Conservation (phyloP, 2,329 filamentous ascomycete genomes). For the Pyricularia pennisetigena region DNA sequence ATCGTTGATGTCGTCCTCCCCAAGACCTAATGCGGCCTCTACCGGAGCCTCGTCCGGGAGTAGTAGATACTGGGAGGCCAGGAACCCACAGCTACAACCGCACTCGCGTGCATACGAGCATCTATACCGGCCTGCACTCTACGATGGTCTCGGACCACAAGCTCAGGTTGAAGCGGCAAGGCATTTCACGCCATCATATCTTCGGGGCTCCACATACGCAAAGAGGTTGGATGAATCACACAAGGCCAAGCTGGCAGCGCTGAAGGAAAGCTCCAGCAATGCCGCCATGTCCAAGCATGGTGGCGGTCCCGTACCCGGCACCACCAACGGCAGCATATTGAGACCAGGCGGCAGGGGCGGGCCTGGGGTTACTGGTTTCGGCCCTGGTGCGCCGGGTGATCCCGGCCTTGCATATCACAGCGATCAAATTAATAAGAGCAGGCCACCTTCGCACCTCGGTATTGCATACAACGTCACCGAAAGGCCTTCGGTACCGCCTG, state of each 20-base stretch:
- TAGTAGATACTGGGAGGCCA: slow-evolving; percentile 4
- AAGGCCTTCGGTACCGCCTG: slow-evolving; percentile 40
- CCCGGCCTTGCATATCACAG: slow-evolving; percentile 25
- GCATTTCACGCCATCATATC: slow-evolving; percentile 81
- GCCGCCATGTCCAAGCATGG: slow-evolving; percentile 8
- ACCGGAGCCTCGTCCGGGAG: not conserved
- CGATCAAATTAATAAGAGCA: not conserved
- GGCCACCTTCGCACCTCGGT: slow-evolving; percentile 55
- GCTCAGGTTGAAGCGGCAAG: slow-evolving; percentile 9
- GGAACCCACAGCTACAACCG: slow-evolving; percentile 26
- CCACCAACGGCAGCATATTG: slow-evolving; percentile 15
- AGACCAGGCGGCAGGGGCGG: slow-evolving; percentile 21
- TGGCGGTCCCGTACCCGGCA: not conserved
- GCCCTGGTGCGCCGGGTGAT: slow-evolving; percentile 18
- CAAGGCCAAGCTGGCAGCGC: slow-evolving; percentile 44
- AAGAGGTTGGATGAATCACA: slow-evolving; percentile 64
- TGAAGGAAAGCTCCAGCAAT: slow-evolving; percentile 30
- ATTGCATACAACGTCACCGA: slow-evolving; percentile 81
- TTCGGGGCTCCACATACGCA: slow-evolving; percentile 68
- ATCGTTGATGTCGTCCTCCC: not conserved
- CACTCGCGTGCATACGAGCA: slow-evolving; percentile 45
- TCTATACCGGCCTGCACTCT: slow-evolving; percentile 24
- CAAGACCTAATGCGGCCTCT: not conserved
- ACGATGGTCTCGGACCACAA: slow-evolving; percentile 10
- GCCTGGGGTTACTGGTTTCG: slow-evolving; percentile 43